These are phyloP conservation scores for Leishmania braziliensis DNA, from an alignment of 208 protist genomes.

Conservation along the genomic window DNA sequence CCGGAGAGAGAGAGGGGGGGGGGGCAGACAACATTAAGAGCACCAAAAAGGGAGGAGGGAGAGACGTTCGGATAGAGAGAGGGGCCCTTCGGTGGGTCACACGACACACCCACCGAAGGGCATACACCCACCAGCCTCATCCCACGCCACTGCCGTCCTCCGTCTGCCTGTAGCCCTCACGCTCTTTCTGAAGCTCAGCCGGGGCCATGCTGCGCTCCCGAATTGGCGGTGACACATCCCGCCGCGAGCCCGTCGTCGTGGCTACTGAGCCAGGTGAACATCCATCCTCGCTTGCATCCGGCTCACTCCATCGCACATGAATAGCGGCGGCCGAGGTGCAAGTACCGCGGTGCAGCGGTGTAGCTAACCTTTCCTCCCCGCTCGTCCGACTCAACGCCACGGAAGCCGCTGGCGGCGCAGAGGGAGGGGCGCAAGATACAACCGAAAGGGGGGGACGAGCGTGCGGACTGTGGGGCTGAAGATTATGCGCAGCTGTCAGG, in stretches of 20 bases:
- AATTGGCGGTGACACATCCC: slow-evolving; percentile 49
- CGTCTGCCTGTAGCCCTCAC: slow-evolving; percentile 2
- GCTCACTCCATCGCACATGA: slow-evolving; percentile 22
- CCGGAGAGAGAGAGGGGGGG: not conserved
- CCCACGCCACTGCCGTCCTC: not conserved
- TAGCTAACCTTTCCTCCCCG: not conserved
- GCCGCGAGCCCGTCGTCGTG: slow-evolving; percentile 15
- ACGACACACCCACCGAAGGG: not conserved
- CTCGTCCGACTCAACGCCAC: not conserved
- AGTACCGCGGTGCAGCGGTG: not conserved
- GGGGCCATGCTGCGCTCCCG: slow-evolving; percentile 60
- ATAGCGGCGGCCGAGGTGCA: not conserved
- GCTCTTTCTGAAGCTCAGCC: slow-evolving; percentile 33
- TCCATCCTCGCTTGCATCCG: slow-evolving; percentile 19
- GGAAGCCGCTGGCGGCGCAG: not conserved
- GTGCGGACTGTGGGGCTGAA: not conserved
- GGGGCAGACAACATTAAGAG: not conserved
- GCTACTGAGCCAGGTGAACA: slow-evolving; percentile 18
- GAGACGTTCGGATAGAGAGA: no score
- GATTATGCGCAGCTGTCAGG: not conserved
- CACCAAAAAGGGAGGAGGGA: not conserved
- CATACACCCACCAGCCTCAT: not conserved
- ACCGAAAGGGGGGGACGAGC: not conserved
- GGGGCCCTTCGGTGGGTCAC: no score
- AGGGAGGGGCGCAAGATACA: not conserved